Evolutionary conservation across 257 asterid genomes (phyloP).

Genomic region (Solanum sejunctum): DNA sequence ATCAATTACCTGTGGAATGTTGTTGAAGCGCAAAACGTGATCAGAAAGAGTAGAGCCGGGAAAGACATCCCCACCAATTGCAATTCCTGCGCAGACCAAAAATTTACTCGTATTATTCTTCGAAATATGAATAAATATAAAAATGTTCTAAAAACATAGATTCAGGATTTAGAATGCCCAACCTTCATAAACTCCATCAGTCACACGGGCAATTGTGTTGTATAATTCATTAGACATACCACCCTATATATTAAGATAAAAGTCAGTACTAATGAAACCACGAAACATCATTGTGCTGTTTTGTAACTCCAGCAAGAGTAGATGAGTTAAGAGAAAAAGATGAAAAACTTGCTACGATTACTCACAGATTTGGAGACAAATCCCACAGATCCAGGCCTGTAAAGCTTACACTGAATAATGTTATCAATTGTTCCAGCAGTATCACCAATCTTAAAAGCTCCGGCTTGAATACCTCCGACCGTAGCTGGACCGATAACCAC

Average conservation of each 20-base stretch:
- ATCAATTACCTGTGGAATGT: slow-evolving; percentile 77
- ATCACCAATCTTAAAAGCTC: slow-evolving; percentile 98
- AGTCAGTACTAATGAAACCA: slow-evolving; percentile 2
- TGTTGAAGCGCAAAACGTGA: slow-evolving; percentile 95
- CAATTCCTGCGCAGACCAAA: slow-evolving; percentile 52
- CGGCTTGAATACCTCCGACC: slow-evolving; percentile 99
- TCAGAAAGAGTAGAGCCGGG: slow-evolving; percentile 99
- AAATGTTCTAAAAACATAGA: not conserved
- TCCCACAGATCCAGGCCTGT: slow-evolving; percentile 99
- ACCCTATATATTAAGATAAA: slow-evolving; percentile 45
- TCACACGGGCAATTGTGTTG: slow-evolving; percentile 92
- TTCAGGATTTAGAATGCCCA: not conserved
- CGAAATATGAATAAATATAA: not conserved
- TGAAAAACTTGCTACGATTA: not conserved
- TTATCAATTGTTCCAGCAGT: slow-evolving; percentile 99
- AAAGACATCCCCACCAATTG: slow-evolving; percentile 98
- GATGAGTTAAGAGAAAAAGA: not conserved
- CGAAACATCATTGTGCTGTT: not conserved
- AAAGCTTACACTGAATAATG: slow-evolving; percentile 83
- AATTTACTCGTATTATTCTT: not conserved
- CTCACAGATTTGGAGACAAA: slow-evolving; percentile 97
- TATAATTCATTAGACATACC: slow-evolving; percentile 97
- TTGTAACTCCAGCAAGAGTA: not conserved
- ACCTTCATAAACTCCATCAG: slow-evolving; percentile 99
- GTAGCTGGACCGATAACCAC: slow-evolving; percentile 96